Base-by-base conservation (phyloP, 768 basidiomycete genomes). In the Harrya chromipes region DNA sequence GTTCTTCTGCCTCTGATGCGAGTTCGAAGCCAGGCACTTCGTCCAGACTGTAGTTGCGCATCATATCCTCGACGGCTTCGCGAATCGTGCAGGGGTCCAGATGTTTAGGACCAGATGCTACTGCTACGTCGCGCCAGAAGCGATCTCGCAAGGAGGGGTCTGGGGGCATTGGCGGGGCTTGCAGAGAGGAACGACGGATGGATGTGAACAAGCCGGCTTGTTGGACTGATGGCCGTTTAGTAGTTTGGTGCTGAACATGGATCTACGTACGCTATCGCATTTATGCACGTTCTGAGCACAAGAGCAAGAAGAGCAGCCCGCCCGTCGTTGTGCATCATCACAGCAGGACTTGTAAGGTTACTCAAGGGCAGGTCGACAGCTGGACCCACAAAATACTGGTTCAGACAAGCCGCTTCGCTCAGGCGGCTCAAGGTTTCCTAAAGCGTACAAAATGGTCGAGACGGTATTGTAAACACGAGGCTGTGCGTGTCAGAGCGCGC, bases 61-160 rank as follows among this genome's bases (percentile, higher is more conserved):
- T 51, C 55, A 63, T 59, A 3, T 57, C 64, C 27, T 55, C 40
- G 38, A 65, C 19, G 8, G 64, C 59, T 23, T 63, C 56, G 40
- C 40, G 55, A 8, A 63, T 53, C 6, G 34, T 43, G 2, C 14
- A 29, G 12, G 61, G 58, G 31, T 57, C 59, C 17, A 49, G 7
- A 21, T 33, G 29, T 14, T 44, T 27, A 4, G 52, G 56, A 4
- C 49, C 53, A 11, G 41, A 37, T 10, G 38, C 59, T 5, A 44
- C 44, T 10, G 56, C 55, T 9, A 63, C 53, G 24, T 65, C 56
- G 43, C 53, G 55, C 63, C 63, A 65, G 27, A 61, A 65, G 31
- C 56, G 61, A n/a, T 61, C 59, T 6, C 46, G 59, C 20, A 64
- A 20, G 6, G 59, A 27, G 40, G 5, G 4, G 26, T 48, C 53